phyloP scores from a whole-genome alignment of 441 rosid species.

The Euphorbia neoarborescens region DNA sequence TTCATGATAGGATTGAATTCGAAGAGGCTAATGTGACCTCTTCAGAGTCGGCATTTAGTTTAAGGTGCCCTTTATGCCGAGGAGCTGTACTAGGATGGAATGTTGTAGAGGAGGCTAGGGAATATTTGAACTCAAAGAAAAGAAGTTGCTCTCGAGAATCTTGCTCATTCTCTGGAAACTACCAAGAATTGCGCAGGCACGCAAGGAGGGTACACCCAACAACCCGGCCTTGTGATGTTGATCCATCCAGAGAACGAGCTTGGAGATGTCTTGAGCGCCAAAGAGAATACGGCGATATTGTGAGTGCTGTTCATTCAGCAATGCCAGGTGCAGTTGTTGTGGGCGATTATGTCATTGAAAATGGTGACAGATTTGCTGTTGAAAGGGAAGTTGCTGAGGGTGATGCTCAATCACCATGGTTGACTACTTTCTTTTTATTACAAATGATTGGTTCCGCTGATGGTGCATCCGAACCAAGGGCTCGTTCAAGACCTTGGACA shows the following conservation, averaged over 20 bases:
- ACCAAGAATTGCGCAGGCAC: conserved; percentile 73
- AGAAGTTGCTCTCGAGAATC: conserved; percentile 84
- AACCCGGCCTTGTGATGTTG: conserved; percentile 70
- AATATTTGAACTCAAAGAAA: conserved; percentile 61
- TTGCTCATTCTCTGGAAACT: conserved; percentile 63
- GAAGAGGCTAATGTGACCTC: conserved; percentile 36
- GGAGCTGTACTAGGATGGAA: conserved; percentile 75
- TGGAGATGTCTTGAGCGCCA: conserved; percentile 95
- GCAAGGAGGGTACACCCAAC: conserved; percentile 78
- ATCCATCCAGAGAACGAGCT: conserved; percentile 74
- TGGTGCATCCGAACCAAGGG: conserved; percentile 49
- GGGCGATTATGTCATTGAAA: conserved; percentile 86
- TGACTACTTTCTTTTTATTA: conserved; percentile 67
- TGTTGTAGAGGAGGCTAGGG: conserved; percentile 58
- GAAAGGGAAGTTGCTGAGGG: conserved; percentile 47
- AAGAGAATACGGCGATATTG: conserved; percentile 83
- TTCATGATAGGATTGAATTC: conserved; percentile 33
- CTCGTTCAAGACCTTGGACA: conserved; percentile 70
- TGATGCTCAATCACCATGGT: conserved; percentile 49
- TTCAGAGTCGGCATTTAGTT: conserved; percentile 26
- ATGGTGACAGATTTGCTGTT: conserved; percentile 58
- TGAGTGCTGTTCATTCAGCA: conserved; percentile 78
- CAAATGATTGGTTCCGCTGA: conserved; percentile 77
- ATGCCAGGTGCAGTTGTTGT: conserved; percentile 88
- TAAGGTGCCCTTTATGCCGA: conserved; percentile 80